A percentile compares a stretch with the other conserved stretches of the same genome.
Conservation (phyloP, 305 asterid genomes). For the Plantago rigida region DNA sequence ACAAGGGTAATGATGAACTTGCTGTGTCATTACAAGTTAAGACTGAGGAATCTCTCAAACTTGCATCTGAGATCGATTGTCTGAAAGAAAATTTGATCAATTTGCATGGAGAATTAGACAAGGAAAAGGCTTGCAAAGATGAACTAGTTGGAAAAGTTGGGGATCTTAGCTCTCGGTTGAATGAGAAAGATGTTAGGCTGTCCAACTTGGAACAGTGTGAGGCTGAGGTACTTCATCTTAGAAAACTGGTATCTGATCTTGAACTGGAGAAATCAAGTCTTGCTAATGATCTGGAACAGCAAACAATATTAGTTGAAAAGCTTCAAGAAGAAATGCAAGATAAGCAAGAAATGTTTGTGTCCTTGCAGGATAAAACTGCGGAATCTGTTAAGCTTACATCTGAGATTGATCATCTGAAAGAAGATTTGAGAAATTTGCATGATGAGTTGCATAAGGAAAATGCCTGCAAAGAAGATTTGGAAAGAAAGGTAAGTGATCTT, state of each 20-base stretch:
- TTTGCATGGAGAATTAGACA: conserved; percentile 44
- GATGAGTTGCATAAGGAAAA: conserved; percentile 46
- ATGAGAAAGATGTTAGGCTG: conserved; percentile 33
- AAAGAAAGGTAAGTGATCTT: conserved; percentile 47
- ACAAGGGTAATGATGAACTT: conserved; percentile 52
- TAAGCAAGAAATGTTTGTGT: conserved; percentile 43
- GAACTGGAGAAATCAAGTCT: conserved; percentile 61
- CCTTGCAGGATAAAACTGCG: conserved; percentile 42
- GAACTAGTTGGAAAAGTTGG: conserved; percentile 46
- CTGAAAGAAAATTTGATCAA: conserved; percentile 43
- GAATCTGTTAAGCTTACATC: conserved; percentile 51
- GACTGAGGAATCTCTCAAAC: conserved; percentile 46
- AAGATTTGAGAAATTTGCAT: conserved; percentile 38
- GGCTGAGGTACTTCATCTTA: conserved; percentile 43
- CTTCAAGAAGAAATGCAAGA: conserved; percentile 39
- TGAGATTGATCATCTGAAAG: conserved; percentile 48
- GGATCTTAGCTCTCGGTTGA: conserved; percentile 46
- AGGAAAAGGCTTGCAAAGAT: conserved; percentile 40
- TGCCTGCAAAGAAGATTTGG: conserved; percentile 44
- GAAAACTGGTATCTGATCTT: conserved; percentile 43
- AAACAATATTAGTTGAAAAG: conserved; percentile 35
- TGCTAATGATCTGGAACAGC: conserved; percentile 40
- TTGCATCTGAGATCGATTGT: conserved; percentile 42
- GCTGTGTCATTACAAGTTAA: conserved; percentile 36
- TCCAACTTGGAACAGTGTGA: conserved; percentile 36